phyloP scores from a whole-genome alignment of 2,329 filamentous ascomycete species.

The Alternaria arbusti region DNA sequence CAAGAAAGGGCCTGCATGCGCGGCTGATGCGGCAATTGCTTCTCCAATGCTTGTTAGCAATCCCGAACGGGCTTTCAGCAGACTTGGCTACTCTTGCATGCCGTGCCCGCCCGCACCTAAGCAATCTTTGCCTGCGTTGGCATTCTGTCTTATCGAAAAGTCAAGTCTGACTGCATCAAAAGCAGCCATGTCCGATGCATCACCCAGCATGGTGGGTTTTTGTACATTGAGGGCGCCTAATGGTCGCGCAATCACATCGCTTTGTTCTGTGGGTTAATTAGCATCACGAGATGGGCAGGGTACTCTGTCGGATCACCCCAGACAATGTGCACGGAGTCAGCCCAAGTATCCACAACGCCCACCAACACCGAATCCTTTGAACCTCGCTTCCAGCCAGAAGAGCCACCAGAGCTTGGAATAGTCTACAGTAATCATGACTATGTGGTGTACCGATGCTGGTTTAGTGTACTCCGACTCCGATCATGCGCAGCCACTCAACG shows the following conservation, averaged over 20 bases:
- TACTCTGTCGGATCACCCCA: not conserved
- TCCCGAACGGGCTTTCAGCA: not conserved
- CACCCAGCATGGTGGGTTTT: not conserved
- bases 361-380: not conserved
- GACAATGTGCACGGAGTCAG: not conserved
- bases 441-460: not conserved
- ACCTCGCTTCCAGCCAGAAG: not conserved
- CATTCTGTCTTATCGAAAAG: not conserved
- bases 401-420: not conserved
- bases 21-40: constrained; percentile 12
- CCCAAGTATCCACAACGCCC: not conserved
- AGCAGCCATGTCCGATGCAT: not conserved
- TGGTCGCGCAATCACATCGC: not conserved
- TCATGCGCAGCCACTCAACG: constrained; percentile 1
- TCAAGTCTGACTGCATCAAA: not conserved
- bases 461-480: not conserved
- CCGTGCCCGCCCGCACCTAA: constrained; percentile 1
- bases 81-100: constrained; percentile 7
- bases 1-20: not conserved
- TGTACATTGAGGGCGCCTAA: constrained; percentile 3
- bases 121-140: constrained; percentile 6
- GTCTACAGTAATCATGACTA: not conserved
- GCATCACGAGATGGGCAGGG: constrained; percentile 2
- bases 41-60: constrained; percentile 9
- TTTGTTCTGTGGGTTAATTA: not conserved